Conservation (phyloP, 495 filamentous ascomycete species). For the Pseudomonodictys pantanalensis region DNA sequence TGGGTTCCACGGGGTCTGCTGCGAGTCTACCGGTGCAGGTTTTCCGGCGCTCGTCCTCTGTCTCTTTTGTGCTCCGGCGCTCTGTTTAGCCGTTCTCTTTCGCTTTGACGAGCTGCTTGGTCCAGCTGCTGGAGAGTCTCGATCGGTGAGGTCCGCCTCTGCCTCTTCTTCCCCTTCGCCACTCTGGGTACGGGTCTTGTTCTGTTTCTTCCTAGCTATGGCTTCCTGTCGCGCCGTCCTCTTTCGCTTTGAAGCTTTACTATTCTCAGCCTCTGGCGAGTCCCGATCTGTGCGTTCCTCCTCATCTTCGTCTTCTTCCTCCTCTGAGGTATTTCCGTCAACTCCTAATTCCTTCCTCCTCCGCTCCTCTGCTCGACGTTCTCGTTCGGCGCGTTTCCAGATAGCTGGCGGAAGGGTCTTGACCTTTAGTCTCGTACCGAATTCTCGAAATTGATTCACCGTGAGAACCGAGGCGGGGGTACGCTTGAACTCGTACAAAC, state of each 20-base stretch:
- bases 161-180: too few relatives aligned
- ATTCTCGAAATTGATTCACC: slow-evolving; percentile 79
- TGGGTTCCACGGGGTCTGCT: too few relatives aligned
- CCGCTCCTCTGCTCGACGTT: slow-evolving; percentile 46
- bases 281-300: too few relatives aligned
- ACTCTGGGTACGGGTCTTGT: not conserved
- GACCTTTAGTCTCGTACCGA: slow-evolving; percentile 50
- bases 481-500: slow-evolving; percentile 82
- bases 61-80: too few relatives aligned
- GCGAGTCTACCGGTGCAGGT: too few relatives aligned
- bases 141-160: too few relatives aligned
- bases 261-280: too few relatives aligned
- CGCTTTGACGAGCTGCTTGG: too few relatives aligned
- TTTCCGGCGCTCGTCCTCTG: not conserved
- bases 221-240: not conserved
- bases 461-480: slow-evolving; percentile 77
- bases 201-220: not conserved
- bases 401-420: slow-evolving; percentile 79
- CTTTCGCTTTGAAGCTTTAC: not conserved
- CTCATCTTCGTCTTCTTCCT: slow-evolving; percentile 22
- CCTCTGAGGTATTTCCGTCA: slow-evolving; percentile 46
- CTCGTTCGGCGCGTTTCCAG: slow-evolving; percentile 56
- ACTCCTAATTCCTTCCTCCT: slow-evolving; percentile 35
- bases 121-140: too few relatives aligned
- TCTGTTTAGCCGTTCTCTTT: too few relatives aligned